Conservation (phyloP, 1,284 basidiomycete species). For the Sporisorium reilianum region DNA sequence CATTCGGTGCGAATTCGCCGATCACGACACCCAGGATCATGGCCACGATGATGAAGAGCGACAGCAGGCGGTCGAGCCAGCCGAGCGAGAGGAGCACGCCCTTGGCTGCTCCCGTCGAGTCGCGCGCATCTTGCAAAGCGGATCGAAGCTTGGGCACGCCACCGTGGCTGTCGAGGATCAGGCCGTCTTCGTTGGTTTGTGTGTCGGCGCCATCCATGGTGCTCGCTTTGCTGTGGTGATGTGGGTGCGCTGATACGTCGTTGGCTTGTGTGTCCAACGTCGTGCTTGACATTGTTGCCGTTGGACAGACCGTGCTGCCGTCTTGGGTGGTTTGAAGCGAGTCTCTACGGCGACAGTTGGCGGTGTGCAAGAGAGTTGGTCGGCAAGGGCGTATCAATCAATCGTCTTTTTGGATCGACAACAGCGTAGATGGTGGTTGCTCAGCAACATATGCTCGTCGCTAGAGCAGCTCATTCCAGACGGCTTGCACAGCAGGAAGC, state of each 20-base stretch:
- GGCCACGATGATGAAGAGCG: constrained; percentile 78
- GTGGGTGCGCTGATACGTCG: neutral
- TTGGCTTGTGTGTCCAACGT: constrained; percentile 12
- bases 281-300: constrained; percentile 24
- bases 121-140: constrained; percentile 48
- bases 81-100: constrained; percentile 66
- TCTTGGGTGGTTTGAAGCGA: too few relatives aligned
- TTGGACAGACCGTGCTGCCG: neutral
- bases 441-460: too few relatives aligned
- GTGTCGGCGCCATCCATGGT: neutral
- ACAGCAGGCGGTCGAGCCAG: constrained; percentile 78
- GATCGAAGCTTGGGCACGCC: constrained; percentile 49
- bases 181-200: constrained; percentile 38
- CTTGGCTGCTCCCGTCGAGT: constrained; percentile 45
- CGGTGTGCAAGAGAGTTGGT: neutral
- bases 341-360: neutral
- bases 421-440: too few relatives aligned
- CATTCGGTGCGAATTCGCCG: constrained; percentile 71
- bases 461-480: too few relatives aligned
- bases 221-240: constrained; percentile 2
- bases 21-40: constrained; percentile 86
- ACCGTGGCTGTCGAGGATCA: constrained; percentile 45
- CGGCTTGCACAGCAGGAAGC: too few relatives aligned
- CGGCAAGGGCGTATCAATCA: too few relatives aligned
- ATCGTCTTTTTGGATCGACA: too few relatives aligned